These are phyloP conservation scores for Pelargonium australe DNA, from an alignment of 441 rosid genomes.

Conservation along the genomic window DNA sequence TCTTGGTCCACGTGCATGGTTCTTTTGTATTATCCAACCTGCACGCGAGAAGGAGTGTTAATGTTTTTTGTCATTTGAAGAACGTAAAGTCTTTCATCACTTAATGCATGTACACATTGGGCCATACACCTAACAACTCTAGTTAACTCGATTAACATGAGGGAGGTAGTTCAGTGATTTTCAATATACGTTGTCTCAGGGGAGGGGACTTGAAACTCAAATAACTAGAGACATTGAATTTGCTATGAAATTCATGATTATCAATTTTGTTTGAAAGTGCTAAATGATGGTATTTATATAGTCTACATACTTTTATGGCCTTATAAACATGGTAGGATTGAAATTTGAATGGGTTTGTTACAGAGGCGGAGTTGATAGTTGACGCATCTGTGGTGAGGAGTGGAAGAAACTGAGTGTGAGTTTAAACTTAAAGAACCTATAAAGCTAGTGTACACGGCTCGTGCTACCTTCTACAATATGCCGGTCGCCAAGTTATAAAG, in stretches of 20 bases:
- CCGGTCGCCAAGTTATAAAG: conserved; percentile 47
- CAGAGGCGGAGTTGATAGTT: conserved; percentile 42
- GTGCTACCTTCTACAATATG: conserved; percentile 53
- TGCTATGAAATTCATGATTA: neutral
- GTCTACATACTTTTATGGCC: neutral
- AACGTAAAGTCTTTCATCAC: too few relatives aligned
- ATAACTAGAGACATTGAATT: neutral
- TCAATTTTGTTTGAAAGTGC: neutral
- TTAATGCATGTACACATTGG: too few relatives aligned
- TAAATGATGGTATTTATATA: neutral
- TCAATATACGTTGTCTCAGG: too few relatives aligned
- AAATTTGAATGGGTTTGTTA: neutral
- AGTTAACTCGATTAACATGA: too few relatives aligned
- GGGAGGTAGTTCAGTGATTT: too few relatives aligned
- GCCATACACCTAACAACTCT: too few relatives aligned
- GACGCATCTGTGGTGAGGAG: conserved; percentile 58
- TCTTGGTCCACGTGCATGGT: too few relatives aligned
- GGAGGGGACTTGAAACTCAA: neutral
- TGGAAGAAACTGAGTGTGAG: conserved; percentile 64
- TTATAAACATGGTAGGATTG: too few relatives aligned
- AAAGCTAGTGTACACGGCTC: conserved; percentile 43
- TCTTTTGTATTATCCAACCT: too few relatives aligned
- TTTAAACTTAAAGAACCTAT: conserved; percentile 46
- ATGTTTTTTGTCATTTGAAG: neutral
- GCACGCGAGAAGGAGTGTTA: too few relatives aligned